Evolutionary conservation across 257 asterid species (phyloP), one percentile per base, ranked within the genome.

Genomic region (Solanum infundibuliforme): DNA sequence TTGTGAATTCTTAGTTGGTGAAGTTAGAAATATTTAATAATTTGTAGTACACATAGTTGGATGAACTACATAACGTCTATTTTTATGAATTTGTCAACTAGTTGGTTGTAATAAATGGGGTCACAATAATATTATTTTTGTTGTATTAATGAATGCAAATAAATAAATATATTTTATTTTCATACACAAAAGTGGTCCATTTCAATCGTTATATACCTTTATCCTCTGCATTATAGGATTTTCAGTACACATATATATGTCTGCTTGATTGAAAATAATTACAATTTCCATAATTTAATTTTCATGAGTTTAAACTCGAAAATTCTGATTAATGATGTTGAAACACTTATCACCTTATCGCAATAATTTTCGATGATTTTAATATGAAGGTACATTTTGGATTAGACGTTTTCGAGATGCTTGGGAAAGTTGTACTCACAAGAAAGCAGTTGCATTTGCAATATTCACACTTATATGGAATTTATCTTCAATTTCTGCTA

Each of bases 361-460:
- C 2, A 4, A 62, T 23, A 23, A 32, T 0, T 0, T 32, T 32
- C 0, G 27, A 72, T 2, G 25, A 32, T 32, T 72, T 71, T 72
- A 72, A n/a, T 31, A 16, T 90, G 89, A 87, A 97, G 99, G 96
- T 89, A 90, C 88, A 90, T 93, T 96, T 90, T 95, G 98, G 98
- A 91, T 94, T 62, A 88, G 89, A 88, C 83, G 98, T 16, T 94
- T 93, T 75, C 35, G 89, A 2, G 98, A 97, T 38, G 98, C 94
- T 10, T 96, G 99, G 99, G 92, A 92, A 25, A 90, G 95, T 8
- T 97, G 99, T 86, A 84, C 98, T 62, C 98, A 95, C 88, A 97
- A 97, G 93, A 97, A 96, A 88, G 98, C 98, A 0, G 93, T 94
- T 4, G 99, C 96, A 58, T 95, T 96, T 86, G 96, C 93, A 6